Percentiles rank a stretch among this genome's conserved stretches.
Conservation (phyloP, 768 basidiomycete genomes). For the Tylopilus plumbeoviolaceoides region DNA sequence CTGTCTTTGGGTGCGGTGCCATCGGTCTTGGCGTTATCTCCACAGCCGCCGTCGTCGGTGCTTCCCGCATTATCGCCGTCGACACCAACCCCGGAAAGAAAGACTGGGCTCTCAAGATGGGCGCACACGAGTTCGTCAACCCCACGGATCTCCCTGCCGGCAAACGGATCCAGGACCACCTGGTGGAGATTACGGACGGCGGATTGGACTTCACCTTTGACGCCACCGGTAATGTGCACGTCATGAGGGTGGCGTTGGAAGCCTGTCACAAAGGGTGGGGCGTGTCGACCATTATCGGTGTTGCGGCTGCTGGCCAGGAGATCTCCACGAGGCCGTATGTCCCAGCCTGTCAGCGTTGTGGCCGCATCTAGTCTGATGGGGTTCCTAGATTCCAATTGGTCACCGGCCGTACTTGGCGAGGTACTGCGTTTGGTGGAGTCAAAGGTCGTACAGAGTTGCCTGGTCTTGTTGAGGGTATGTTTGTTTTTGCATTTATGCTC, state of each 20-base stretch:
- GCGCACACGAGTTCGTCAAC: slow-evolving; percentile 94
- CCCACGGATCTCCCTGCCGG: slow-evolving; percentile 69
- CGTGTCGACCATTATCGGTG: slow-evolving; percentile 91
- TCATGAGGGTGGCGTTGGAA: slow-evolving; percentile 94
- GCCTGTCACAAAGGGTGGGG: slow-evolving; percentile 99
- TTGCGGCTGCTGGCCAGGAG: slow-evolving; percentile 95
- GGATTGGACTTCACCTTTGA: slow-evolving; percentile 98
- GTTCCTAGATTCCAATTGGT: slow-evolving; percentile 54
- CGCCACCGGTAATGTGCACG: slow-evolving; percentile 91
- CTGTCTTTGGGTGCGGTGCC: slow-evolving; percentile 93
- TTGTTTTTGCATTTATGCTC: background rate
- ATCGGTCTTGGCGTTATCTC: slow-evolving; percentile 93
- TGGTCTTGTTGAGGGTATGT: slow-evolving; percentile 81
- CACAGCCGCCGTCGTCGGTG: slow-evolving; percentile 72
- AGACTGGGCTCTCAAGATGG: slow-evolving; percentile 87
- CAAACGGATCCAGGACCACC: slow-evolving; percentile 81
- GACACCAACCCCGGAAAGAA: slow-evolving; percentile 88
- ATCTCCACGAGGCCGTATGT: slow-evolving; percentile 84
- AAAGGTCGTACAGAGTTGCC: slow-evolving; percentile 97
- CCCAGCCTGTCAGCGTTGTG: background rate
- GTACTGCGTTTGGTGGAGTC: slow-evolving; percentile 94
- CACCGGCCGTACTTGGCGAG: slow-evolving; percentile 92
- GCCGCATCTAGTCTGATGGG: slow-evolving; percentile 3
- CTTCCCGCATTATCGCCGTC: slow-evolving; percentile 86
- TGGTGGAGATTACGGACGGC: slow-evolving; percentile 92